A percentile compares a stretch with the other conserved stretches of the same genome.
phyloP scores from a whole-genome alignment of 768 basidiomycete species.

The Roridomyces roridus region DNA sequence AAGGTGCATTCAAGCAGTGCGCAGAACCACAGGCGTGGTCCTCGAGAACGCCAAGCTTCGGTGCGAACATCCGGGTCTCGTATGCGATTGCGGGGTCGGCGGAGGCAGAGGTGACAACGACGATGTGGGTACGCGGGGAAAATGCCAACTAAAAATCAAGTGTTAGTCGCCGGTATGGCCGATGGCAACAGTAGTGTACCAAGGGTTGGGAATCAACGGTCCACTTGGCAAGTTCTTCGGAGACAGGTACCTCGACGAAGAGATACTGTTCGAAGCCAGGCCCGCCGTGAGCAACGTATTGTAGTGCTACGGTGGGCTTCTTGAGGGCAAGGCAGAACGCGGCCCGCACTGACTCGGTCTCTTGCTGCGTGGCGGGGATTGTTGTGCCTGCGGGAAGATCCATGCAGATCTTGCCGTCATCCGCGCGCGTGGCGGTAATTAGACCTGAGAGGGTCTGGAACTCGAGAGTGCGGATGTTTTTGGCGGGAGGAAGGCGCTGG shows the following conservation, averaged over 20 bases:
- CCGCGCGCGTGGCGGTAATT: slow-evolving; percentile 4
- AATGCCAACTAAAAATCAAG: background rate
- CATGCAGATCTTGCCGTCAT: slow-evolving; percentile 9
- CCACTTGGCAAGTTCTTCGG: slow-evolving; percentile 5
- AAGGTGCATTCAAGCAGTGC: slow-evolving; percentile 17
- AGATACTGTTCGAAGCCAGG: slow-evolving; percentile 14
- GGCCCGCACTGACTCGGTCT: background rate
- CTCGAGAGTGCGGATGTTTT: background rate
- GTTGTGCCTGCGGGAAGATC: slow-evolving; percentile 12
- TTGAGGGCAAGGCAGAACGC: slow-evolving; percentile 4
- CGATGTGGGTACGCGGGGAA: background rate
- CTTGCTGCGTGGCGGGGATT: background rate
- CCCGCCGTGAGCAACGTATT: slow-evolving; percentile 13
- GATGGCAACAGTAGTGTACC: background rate
- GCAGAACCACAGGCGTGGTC: slow-evolving; percentile 21
- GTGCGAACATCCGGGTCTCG: slow-evolving; percentile 19
- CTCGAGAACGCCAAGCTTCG: slow-evolving; percentile 7
- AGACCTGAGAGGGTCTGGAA: slow-evolving; percentile 11
- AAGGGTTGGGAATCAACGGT: background rate
- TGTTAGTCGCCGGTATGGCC: too few species aligned
- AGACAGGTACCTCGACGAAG: slow-evolving; percentile 9
- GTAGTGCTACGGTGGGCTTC: background rate
- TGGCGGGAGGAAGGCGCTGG: background rate
- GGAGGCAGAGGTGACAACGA: slow-evolving; percentile 11
- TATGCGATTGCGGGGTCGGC: slow-evolving; percentile 2